Percentiles rank a stretch among this genome's conserved stretches.
Conservation (phyloP, 164 flowering plant genomes). For the Santalum album region DNA sequence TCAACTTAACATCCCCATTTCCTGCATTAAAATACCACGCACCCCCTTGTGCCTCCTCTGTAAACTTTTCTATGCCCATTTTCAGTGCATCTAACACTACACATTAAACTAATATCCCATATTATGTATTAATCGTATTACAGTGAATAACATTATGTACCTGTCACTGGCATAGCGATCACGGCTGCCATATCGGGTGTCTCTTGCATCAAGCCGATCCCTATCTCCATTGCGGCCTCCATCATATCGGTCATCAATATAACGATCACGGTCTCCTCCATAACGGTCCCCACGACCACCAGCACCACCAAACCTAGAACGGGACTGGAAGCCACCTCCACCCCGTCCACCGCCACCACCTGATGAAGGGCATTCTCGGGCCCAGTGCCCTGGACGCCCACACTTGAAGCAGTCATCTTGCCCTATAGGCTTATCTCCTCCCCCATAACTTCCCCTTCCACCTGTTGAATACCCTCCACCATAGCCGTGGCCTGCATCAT, state of each 20-base stretch:
- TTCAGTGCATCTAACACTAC: no score
- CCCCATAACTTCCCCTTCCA: conserved; percentile 63
- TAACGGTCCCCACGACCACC: conserved; percentile 32
- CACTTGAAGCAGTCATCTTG: conserved; percentile 88
- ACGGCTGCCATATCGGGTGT: conserved; percentile 48
- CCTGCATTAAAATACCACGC: no score
- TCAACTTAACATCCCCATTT: no score
- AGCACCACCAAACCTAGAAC: conserved; percentile 47
- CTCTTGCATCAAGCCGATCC: conserved; percentile 62
- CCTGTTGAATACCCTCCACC: conserved; percentile 59
- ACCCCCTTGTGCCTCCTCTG: no score
- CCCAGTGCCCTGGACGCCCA: conserved; percentile 97
- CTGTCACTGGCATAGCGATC: conserved; percentile 63
- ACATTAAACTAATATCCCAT: no score
- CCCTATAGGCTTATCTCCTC: conserved; percentile 55
- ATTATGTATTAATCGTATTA: no score
- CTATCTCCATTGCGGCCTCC: conserved; percentile 72
- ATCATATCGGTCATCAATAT: conserved; percentile 51
- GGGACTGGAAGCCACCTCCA: conserved; percentile 32
- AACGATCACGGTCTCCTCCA: conserved; percentile 43
- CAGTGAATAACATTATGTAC: conserved; percentile 12
- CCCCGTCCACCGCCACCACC: conserved; percentile 46
- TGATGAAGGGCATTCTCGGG: conserved; percentile 84
- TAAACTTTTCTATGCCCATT: no score
- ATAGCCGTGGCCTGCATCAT: conserved; percentile 50